phyloP scores from a whole-genome alignment of 1,139 yeast species.

The Wickerhamiella infanticola region DNA sequence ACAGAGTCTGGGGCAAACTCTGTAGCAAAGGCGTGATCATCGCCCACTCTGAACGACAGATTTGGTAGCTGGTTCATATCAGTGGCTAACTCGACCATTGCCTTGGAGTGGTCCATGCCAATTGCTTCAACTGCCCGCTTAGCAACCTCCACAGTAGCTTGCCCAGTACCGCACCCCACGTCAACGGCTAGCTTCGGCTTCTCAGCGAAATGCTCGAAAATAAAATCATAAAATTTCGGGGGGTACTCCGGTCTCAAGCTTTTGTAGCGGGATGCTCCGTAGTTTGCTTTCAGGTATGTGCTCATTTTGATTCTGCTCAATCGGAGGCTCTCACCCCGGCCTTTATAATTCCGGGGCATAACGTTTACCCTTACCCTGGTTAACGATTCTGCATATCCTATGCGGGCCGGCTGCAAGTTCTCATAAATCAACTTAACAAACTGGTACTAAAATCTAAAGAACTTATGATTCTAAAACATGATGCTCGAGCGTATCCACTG shows the following conservation, averaged over 20 bases:
- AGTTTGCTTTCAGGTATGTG: conserved; percentile 40
- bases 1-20: conserved; percentile 21
- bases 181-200: conserved; percentile 33
- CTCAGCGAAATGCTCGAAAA: background rate
- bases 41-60: conserved; percentile 23
- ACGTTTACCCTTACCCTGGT: background rate
- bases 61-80: conserved; percentile 5
- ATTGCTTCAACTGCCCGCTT: conserved; percentile 13
- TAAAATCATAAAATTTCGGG: conserved; percentile 30
- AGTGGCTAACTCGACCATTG: conserved; percentile 42
- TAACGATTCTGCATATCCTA: background rate
- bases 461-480: no score
- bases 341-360: background rate
- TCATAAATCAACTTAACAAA: background rate
- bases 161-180: conserved; percentile 75
- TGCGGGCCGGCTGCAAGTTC: background rate
- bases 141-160: conserved; percentile 42
- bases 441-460: no score
- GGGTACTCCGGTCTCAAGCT: conserved; percentile 60
- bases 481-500: no score
- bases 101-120: conserved; percentile 51
- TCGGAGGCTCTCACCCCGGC: background rate
- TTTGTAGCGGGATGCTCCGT: conserved; percentile 44
- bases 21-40: conserved; percentile 22
- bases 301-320: conserved; percentile 33